Base-by-base conservation (phyloP, 129 eudicot genomes). In the Saussurea involucrata region DNA sequence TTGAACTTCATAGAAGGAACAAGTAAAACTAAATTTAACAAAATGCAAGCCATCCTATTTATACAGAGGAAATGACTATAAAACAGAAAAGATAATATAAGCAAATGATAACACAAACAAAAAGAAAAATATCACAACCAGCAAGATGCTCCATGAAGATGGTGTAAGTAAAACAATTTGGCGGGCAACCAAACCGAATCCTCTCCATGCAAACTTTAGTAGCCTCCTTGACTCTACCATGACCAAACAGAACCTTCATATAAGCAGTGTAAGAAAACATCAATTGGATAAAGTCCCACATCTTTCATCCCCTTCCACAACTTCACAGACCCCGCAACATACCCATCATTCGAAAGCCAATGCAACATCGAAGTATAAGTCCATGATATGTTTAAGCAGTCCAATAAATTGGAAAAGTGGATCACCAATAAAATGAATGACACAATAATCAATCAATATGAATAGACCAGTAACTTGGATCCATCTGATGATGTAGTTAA, bases 121-220 rank as follows among this genome's bases (percentile, higher is more conserved):
- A 58, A 10, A 18, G n/a, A 22, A 64, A 65, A 37, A 61, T 55
- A 94, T 97, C 98, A 86, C 86, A 84, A 66, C 58, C 73, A 85
- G 92, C 95, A 83, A 93, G 98, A 86, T 90, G 90, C 69, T 86
- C 96, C 98, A 93, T 93, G 60, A 93, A 81, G 36, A 91, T 82
- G 0, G 97, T 93, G 72, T 87, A 93, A 12, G 98, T 91, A 84
- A 80, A 63, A 79, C 98, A 93, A 77, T 85, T 94, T 0, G 98
- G 98, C 4, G 85, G 33, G 20, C 86, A 82, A 40, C 97, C 98
- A 60, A 77, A 83, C 63, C 81, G 81, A 73, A 91, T 81, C 97
- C 91, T 91, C 81, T 94, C 97, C 82, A 75, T 89, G 78, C 91
- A 94, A 61, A 86, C 82, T 33, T 63, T 82, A 71, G 80, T 68